These are phyloP conservation scores for Pythium folliculosum DNA, from an alignment of 352 stramenopile genomes.

Conservation along the genomic window DNA sequence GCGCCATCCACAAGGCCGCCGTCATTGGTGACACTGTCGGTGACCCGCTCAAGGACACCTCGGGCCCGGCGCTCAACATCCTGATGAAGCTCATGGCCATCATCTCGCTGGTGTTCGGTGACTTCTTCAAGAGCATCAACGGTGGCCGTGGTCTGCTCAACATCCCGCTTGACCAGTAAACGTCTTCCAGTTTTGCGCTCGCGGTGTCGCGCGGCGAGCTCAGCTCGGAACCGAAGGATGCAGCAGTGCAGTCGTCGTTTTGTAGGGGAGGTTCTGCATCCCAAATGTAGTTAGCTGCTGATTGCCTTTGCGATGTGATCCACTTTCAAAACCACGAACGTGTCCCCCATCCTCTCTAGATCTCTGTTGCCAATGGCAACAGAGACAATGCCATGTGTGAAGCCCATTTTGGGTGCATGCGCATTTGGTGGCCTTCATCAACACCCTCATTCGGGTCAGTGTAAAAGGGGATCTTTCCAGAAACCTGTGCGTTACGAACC, in stretches of 20 bases:
- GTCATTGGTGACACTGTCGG: constrained; percentile 98
- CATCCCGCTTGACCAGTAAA: constrained; percentile 51
- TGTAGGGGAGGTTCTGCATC: background rate
- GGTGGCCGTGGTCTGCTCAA: constrained; percentile 93
- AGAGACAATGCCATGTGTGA: too few relatives aligned
- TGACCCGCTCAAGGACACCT: constrained; percentile 99
- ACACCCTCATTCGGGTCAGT: too few relatives aligned
- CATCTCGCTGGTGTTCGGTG: constrained; percentile 98
- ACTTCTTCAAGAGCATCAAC: constrained; percentile 99
- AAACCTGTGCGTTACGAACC: background rate
- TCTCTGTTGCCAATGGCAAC: too few relatives aligned
- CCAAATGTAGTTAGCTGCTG: constrained; percentile 14
- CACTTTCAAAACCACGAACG: background rate
- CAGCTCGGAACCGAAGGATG: too few relatives aligned
- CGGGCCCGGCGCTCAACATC: constrained; percentile 99
- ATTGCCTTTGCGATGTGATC: constrained; percentile 6
- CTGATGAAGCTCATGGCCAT: constrained; percentile 99
- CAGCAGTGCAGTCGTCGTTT: too few relatives aligned
- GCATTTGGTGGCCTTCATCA: too few relatives aligned
- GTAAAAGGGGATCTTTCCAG: too few relatives aligned
- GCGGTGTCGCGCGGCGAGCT: background rate
- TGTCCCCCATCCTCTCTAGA: too few relatives aligned
- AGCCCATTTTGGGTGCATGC: too few relatives aligned
- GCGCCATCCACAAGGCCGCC: constrained; percentile 97
- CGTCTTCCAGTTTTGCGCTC: constrained; percentile 17